A percentile compares a stretch with the other conserved stretches of the same genome.
Conservation (phyloP, 192 early-diverging fungal genomes). For the Rhizoclosmatium sp. region DNA sequence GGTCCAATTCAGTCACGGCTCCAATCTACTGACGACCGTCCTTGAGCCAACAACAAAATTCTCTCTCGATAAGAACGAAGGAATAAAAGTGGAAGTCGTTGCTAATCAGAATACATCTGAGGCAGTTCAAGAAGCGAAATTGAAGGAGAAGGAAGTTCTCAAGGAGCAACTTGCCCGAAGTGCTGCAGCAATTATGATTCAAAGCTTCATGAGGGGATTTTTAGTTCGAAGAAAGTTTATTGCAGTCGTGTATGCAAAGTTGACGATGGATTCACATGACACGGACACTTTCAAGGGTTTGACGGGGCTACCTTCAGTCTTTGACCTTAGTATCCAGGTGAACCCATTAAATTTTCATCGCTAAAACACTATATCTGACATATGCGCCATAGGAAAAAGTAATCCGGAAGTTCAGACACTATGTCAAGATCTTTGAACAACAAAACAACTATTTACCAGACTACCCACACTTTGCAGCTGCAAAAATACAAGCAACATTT, state of each 20-base stretch:
- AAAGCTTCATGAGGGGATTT: conserved; percentile 49
- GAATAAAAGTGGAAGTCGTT: conserved; percentile 21
- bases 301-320: conserved; percentile 45
- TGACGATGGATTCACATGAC: conserved; percentile 47
- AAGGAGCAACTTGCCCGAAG: conserved; percentile 55
- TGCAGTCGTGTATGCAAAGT: conserved; percentile 39
- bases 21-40: conserved; percentile 1
- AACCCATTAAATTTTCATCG: neutral
- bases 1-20: neutral
- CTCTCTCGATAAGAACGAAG: conserved; percentile 26
- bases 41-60: conserved; percentile 36
- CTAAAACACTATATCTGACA: conserved; percentile 1
- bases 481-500: conserved; percentile 59
- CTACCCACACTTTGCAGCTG: conserved; percentile 62
- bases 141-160: conserved; percentile 36
- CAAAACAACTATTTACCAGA: conserved; percentile 47
- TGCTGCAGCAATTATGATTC: conserved; percentile 57
- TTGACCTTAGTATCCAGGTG: conserved; percentile 53
- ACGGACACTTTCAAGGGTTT: conserved; percentile 8
- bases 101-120: neutral
- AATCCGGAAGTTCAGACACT: conserved; percentile 50
- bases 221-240: conserved; percentile 53
- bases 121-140: conserved; percentile 24
- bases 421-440: conserved; percentile 50
- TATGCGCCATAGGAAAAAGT: conserved; percentile 51